Evolutionary conservation across 805 yeast genomes (phyloP).

Genomic region (Zygosaccharomyces rouxii): DNA sequence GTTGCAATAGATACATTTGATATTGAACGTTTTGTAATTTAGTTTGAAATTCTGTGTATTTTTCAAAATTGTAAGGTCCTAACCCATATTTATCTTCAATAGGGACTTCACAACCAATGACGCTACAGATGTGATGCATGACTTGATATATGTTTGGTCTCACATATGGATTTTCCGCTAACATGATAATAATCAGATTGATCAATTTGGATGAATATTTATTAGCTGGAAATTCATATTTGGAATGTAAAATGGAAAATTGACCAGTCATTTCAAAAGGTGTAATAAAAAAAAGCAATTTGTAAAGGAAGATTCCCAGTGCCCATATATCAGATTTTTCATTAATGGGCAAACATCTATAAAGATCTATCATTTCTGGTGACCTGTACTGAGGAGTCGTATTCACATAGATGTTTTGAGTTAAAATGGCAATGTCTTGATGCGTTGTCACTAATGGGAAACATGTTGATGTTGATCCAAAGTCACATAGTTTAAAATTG

Average conservation of each 20-base stretch:
- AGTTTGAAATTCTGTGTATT: slow-evolving; percentile 48
- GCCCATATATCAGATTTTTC: slow-evolving; percentile 98
- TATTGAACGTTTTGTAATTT: slow-evolving; percentile 28
- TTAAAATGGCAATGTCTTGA: slow-evolving; percentile 63
- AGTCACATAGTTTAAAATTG: slow-evolving; percentile 82
- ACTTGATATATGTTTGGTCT: slow-evolving; percentile 90
- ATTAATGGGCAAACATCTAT: slow-evolving; percentile 77
- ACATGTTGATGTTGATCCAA: slow-evolving; percentile 71
- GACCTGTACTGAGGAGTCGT: slow-evolving; percentile 95
- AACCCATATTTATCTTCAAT: slow-evolving; percentile 39
- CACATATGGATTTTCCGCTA: slow-evolving; percentile 74
- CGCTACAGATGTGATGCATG: slow-evolving; percentile 53
- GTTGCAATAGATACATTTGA: slow-evolving; percentile 28
- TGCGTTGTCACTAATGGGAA: slow-evolving; percentile 65
- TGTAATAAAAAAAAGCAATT: slow-evolving; percentile 86
- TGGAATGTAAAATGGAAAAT: slow-evolving; percentile 79
- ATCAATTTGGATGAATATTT: slow-evolving; percentile 65
- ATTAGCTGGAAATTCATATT: slow-evolving; percentile 76
- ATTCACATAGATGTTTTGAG: slow-evolving; percentile 80
- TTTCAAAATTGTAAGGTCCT: slow-evolving; percentile 56
- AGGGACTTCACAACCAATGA: slow-evolving; percentile 54
- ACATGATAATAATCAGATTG: slow-evolving; percentile 69
- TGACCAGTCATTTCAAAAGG: slow-evolving; percentile 87
- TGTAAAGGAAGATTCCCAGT: slow-evolving; percentile 83
- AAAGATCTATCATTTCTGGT: slow-evolving; percentile 93